phyloP scores from a whole-genome alignment of 2,329 filamentous ascomycete species.

The Pezicula carpinea region DNA sequence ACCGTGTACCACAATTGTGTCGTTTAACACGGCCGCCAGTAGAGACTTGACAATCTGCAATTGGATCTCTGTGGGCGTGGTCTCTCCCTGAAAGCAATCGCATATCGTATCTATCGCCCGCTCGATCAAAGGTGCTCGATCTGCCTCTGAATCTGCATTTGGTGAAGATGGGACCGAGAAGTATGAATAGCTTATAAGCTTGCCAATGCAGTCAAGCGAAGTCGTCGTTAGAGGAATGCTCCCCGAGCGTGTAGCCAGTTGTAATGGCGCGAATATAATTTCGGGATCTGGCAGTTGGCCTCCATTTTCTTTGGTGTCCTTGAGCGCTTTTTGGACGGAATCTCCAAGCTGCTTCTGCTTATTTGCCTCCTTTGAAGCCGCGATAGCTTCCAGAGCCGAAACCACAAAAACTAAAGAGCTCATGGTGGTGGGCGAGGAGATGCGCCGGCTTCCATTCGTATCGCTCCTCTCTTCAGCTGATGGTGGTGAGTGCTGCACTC shows the following conservation, averaged over 20 bases:
- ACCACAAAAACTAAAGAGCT: conserved; percentile 96
- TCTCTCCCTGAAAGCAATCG: conserved; percentile 97
- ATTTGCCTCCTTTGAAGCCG: conserved; percentile 83
- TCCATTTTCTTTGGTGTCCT: conserved; percentile 81
- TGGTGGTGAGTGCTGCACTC: conserved; percentile 41
- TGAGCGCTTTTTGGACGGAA: conserved; percentile 73
- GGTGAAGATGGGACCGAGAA: conserved; percentile 68
- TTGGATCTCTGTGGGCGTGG: conserved; percentile 86
- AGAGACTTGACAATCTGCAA: conserved; percentile 98
- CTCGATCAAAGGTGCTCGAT: conserved; percentile 77
- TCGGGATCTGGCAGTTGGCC: conserved; percentile 82
- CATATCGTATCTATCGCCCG: conserved; percentile 98
- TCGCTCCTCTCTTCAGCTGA: not conserved
- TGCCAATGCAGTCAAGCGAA: conserved; percentile 95
- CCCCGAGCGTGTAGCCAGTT: conserved; percentile 81
- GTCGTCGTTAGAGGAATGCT: conserved; percentile 84
- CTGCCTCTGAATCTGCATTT: conserved; percentile 31
- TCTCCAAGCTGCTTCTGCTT: conserved; percentile 82
- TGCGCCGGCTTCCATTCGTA: conserved; percentile 24
- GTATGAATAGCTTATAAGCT: conserved; percentile 98
- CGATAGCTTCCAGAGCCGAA: conserved; percentile 87
- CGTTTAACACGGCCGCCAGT: conserved; percentile 90
- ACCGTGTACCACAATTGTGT: conserved; percentile 98
- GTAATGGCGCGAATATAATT: conserved; percentile 83
- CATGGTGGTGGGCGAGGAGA: conserved; percentile 56